A percentile compares a stretch with the other conserved stretches of the same genome.
These are phyloP conservation scores for Scutellaria minor DNA, from an alignment of 257 asterid genomes.

Conservation along the genomic window DNA sequence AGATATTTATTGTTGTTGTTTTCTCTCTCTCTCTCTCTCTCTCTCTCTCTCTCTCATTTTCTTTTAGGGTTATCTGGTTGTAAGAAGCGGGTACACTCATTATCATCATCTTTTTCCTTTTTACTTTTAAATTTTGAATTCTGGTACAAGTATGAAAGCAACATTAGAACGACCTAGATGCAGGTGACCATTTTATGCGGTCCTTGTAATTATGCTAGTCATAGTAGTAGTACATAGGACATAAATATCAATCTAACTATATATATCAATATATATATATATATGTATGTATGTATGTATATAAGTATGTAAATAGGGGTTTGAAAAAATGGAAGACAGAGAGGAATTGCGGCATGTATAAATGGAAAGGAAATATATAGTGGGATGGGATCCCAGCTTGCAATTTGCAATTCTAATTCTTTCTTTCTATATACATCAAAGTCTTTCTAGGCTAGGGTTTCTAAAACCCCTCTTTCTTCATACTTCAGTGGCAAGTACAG, in stretches of 20 bases:
- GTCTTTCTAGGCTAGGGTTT: neutral
- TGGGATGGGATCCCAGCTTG: slow-evolving; percentile 3
- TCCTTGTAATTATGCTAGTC: slow-evolving; percentile 42
- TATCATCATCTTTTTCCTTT: neutral
- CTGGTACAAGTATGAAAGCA: slow-evolving; percentile 50
- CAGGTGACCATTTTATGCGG: slow-evolving; percentile 46
- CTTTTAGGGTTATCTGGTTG: slow-evolving; percentile 22
- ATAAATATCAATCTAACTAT: too few species aligned
- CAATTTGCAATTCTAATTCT: slow-evolving; percentile 35
- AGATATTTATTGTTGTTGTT: neutral
- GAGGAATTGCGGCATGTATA: slow-evolving; percentile 51
- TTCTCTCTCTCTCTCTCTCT: neutral
- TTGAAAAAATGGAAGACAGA: slow-evolving; percentile 27
- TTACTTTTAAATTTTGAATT: slow-evolving; percentile 36
- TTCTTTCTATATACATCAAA: neutral
- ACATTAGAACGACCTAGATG: slow-evolving; percentile 36
- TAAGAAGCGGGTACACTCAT: slow-evolving; percentile 27
- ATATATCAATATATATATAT: too few species aligned
- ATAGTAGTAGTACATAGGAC: slow-evolving; percentile 8
- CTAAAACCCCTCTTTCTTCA: too few species aligned
- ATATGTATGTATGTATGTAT: too few species aligned
- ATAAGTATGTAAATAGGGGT: neutral
- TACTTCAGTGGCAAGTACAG: too few species aligned
- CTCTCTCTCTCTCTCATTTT: neutral
- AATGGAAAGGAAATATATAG: slow-evolving; percentile 38